Conservation (phyloP, 2,329 filamentous ascomycete genomes). For the Hymenoscyphus infarciens region DNA sequence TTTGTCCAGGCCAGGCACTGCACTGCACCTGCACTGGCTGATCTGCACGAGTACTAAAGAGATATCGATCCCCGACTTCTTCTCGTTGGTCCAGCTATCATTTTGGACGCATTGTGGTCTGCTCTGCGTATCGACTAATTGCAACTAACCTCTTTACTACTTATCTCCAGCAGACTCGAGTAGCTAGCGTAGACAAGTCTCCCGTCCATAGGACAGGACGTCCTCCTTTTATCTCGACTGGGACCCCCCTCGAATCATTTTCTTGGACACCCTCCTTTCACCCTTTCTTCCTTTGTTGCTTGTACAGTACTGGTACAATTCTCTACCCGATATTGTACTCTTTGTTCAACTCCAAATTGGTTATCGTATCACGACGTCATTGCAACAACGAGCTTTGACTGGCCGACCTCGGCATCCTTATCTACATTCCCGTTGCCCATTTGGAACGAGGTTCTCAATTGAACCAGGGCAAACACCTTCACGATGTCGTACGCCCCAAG, state of each 20-base stretch:
- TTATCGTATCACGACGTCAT: conserved; percentile 1
- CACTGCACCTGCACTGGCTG: too few relatives aligned
- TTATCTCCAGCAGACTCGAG: too few relatives aligned
- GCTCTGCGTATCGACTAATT: conserved; percentile 7
- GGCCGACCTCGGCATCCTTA: conserved; percentile 23
- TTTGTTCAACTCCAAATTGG: conserved; percentile 6
- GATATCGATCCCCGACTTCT: conserved; percentile 19
- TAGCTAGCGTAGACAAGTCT: too few relatives aligned
- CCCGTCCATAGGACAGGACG: background rate
- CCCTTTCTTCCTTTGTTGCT: too few relatives aligned
- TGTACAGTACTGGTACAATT: background rate
- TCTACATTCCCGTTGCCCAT: background rate
- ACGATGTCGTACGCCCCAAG: conserved; percentile 30
- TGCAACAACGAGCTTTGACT: conserved; percentile 4
- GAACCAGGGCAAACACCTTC: conserved; percentile 5
- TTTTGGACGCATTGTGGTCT: conserved; percentile 6
- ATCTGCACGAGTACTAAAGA: conserved; percentile 16
- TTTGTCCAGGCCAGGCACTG: background rate
- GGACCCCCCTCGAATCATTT: background rate
- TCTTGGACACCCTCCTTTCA: background rate
- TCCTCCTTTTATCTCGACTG: conserved; percentile 5
- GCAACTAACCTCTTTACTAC: conserved; percentile 2
- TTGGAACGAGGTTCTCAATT: conserved; percentile 9
- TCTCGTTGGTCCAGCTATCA: conserved; percentile 7
- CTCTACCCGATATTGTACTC: conserved; percentile 1